These are phyloP conservation scores for Rhynchospora pubera DNA, from an alignment of 176 grass and related monocot genomes.

Conservation along the genomic window DNA sequence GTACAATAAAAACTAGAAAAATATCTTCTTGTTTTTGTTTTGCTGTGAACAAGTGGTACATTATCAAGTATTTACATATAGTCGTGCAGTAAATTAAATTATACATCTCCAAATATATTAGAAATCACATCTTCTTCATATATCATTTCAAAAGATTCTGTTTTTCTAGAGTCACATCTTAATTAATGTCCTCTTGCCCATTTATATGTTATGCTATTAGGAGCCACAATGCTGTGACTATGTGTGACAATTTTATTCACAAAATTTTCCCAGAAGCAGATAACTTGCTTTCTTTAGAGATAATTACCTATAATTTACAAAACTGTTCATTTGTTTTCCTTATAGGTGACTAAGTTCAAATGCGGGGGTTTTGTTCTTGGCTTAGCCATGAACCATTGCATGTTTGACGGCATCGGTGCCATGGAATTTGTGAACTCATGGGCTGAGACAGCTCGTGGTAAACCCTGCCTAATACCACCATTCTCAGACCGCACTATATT, in stretches of 20 bases:
- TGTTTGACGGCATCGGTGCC: conserved; percentile 77
- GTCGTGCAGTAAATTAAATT: too few species aligned
- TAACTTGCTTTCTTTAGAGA: not conserved
- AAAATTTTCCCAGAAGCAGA: too few species aligned
- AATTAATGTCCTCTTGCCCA: too few species aligned
- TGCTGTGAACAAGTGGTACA: not conserved
- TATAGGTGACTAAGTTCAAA: conserved; percentile 67
- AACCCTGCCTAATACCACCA: conserved; percentile 30
- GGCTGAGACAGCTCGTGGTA: conserved; percentile 50
- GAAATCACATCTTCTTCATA: too few species aligned
- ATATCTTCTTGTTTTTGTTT: not conserved
- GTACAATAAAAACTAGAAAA: not conserved
- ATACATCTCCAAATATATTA: too few species aligned
- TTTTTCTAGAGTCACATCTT: too few species aligned
- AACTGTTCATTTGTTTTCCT: not conserved
- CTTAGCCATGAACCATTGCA: conserved; percentile 77
- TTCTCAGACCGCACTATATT: conserved; percentile 43
- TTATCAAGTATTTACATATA: not conserved
- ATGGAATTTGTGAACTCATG: conserved; percentile 89
- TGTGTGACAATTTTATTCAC: not conserved
- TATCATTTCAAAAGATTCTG: too few species aligned
- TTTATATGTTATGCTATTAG: too few species aligned
- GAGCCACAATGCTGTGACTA: not conserved
- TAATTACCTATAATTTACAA: not conserved
- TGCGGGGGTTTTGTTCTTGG: conserved; percentile 62